Conservation (phyloP, 768 basidiomycete species). For the Boletellus ananas region DNA sequence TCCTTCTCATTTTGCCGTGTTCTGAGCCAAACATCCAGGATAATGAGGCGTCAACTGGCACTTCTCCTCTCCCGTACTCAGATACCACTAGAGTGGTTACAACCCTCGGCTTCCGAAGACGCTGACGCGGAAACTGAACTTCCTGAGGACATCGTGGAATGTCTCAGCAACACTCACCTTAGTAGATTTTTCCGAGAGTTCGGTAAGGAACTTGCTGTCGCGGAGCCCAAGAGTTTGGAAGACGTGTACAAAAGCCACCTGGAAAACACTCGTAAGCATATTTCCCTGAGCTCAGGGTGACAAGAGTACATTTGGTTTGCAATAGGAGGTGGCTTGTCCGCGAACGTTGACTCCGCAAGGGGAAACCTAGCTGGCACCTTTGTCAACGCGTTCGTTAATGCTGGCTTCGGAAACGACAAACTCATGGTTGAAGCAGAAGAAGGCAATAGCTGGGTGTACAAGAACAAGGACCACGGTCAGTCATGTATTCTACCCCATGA, state of each 20-base stretch:
- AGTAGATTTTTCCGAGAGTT: constrained; percentile 85
- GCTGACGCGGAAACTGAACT: constrained; percentile 62
- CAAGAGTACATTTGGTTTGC: background rate
- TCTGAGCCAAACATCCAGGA: constrained; percentile 35
- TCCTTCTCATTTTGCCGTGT: background rate
- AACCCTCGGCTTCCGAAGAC: constrained; percentile 47
- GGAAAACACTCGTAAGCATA: constrained; percentile 74
- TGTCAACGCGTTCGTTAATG: constrained; percentile 98
- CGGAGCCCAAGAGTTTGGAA: constrained; percentile 86
- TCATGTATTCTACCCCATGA: constrained; percentile 1
- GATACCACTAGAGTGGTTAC: constrained; percentile 86
- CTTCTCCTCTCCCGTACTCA: constrained; percentile 91
- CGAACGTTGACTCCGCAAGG: constrained; percentile 88
- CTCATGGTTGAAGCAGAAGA: constrained; percentile 96
- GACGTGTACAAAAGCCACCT: constrained; percentile 98
- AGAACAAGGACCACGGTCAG: constrained; percentile 96
- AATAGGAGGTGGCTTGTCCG: constrained; percentile 59
- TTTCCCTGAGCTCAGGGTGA: background rate
- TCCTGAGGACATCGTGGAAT: constrained; percentile 79
- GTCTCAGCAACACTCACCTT: constrained; percentile 80
- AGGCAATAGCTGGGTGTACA: constrained; percentile 98
- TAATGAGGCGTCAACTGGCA: constrained; percentile 94
- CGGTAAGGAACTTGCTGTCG: constrained; percentile 89
- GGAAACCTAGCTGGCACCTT: constrained; percentile 96
- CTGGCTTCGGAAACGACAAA: constrained; percentile 98